Base-by-base conservation (phyloP, 1,139 yeast species). In the Suhomyces atakaporum region DNA sequence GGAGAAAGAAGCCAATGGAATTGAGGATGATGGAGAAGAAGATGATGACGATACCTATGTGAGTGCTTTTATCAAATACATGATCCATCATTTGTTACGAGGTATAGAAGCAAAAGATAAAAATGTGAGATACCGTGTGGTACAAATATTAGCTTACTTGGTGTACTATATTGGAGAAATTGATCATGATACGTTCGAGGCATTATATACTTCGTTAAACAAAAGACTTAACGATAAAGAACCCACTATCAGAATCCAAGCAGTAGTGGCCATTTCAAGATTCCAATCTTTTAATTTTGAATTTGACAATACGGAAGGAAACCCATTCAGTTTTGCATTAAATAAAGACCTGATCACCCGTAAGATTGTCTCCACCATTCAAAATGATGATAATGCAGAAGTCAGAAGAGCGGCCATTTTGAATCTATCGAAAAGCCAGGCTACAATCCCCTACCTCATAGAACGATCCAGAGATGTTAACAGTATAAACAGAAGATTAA, bases 401-500 rank as follows among this genome's bases (percentile, higher is more conserved):
- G 96, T 90, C 1, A 74, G 98, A 48, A 70, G 96, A 37, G 89
- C 95, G 0, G 94, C 92, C 1, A 62, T 89, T 49, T 63, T 84
- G 31, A 86, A 88, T 53, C 56, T 90, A 25, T 76, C 74, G 15
- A 81, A 81, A 49, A 76, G 74, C 31, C 54, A 62, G 9, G 47
- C 55, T 1, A 83, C 90, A 0, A 63, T 79, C 19, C 80, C 84
- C 0, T 73, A 69, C 42, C 63, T 89, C 1, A 63, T 89, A 31
- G 95, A 85, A 51, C 72, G 97, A 44, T 95, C 95, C 0, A 74
- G 95, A 41, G 98, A 92, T 58, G 67, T 70, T 2, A 86, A 85
- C 52, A 65, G 82, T 1, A 69, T 79, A 12, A 88, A 85, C 54
- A 70, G 98, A 56, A 69, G 89, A 47, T 61, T 82, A 18, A 81